Base-by-base conservation (phyloP, 306 rosid genomes). In the Quercus alba region DNA sequence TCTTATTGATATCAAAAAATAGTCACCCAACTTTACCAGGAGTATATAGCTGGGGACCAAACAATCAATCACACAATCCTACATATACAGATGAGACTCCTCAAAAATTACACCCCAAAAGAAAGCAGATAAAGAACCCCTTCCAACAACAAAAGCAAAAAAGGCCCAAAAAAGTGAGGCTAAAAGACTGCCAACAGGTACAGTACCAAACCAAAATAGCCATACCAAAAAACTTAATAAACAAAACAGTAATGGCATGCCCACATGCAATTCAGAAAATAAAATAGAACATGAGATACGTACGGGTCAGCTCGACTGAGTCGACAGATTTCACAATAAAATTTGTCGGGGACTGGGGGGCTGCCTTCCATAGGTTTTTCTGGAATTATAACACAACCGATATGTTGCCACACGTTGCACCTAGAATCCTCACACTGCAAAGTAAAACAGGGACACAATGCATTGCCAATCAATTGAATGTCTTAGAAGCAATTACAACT, bases 231-330 rank as follows among this genome's bases (percentile, higher is more conserved):
- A 28, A 69, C 33, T 8, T 2, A 41, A 41, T 41, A 41, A 41
- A 41, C 9, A 41, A 75, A 15, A 54, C 61, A 74, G 20, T 52
- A 28, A 72, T 64, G 51, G 18, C 82, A 46, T 68, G 66, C 68
- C 56, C 58, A 73, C 33, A 19, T 23, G 17, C 67, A 23, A 6
- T 63, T 23, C 31, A 35, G 76, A 84, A 84, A 41, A 13, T 72
- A 62, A n/a, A 84, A 41, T 35, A 58, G 55, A 76, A 74, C 56
- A 76, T 63, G 62, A 67, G 64, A 85, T 44, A 87, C 99, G 72
- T 90, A 93, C 99, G 99, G 99, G 54, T 96, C 98, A 85, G 99
- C 97, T 18, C 99, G 99, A 59, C 46, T 88, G 78, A 96, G 97
- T 70, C 99, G 94, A 84, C 99, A 96, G 62, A 90, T 72, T 85